These are phyloP conservation scores for Candida multigemmis DNA, from an alignment of 805 yeast genomes.

Conservation along the genomic window DNA sequence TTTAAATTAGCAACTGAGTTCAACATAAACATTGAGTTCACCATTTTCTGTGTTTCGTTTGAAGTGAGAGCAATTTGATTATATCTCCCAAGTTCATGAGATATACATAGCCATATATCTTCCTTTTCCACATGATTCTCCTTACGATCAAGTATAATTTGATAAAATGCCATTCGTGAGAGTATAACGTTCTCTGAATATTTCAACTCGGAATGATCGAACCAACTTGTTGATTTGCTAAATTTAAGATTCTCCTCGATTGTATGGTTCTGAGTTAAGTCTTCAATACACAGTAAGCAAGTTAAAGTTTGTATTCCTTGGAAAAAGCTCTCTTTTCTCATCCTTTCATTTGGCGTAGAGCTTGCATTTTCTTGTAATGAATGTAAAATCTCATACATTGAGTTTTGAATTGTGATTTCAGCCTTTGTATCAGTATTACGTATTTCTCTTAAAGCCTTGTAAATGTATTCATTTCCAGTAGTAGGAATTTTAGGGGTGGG, in stretches of 20 bases:
- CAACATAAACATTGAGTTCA: conserved; percentile 39
- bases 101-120: conserved; percentile 12
- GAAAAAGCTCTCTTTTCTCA: too few species aligned
- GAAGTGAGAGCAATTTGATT: conserved; percentile 29
- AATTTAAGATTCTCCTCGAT: conserved; percentile 8
- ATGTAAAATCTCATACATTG: too few species aligned
- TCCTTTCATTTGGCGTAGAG: too few species aligned
- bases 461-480: conserved; percentile 39
- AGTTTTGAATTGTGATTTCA: too few species aligned
- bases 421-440: too few species aligned
- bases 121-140: too few species aligned
- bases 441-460: conserved; percentile 40
- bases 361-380: too few species aligned
- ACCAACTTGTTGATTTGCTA: conserved; percentile 24
- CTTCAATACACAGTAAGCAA: conserved; percentile 7
- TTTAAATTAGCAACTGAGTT: conserved; percentile 23
- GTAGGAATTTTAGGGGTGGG: conserved; percentile 34
- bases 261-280: conserved; percentile 1
- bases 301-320: conserved; percentile 11
- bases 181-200: conserved; percentile 35
- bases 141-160: too few species aligned
- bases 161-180: conserved; percentile 30
- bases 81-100: conserved; percentile 33
- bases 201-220: conserved; percentile 19
- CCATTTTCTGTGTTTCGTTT: conserved; percentile 37